These are phyloP conservation scores for Saccharomycopsis synnaedendra DNA, from an alignment of 805 yeast species.

Conservation along the genomic window DNA sequence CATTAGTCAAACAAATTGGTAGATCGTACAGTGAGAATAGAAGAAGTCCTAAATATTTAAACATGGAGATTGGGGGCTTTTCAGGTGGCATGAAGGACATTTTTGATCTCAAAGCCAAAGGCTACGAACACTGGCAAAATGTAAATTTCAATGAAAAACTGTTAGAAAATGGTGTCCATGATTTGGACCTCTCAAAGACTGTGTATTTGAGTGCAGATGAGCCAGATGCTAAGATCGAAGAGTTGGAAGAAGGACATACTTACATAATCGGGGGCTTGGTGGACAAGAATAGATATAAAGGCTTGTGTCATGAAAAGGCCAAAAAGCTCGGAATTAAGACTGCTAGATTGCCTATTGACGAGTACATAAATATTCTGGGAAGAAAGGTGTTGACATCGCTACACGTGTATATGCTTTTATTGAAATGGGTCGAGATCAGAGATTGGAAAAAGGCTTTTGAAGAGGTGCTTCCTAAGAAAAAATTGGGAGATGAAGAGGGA, in stretches of 20 bases:
- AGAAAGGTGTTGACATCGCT: conserved; percentile 86
- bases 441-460: conserved; percentile 88
- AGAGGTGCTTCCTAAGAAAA: conserved; percentile 76
- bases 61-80: conserved; percentile 53
- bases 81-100: conserved; percentile 53
- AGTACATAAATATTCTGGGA: conserved; percentile 72
- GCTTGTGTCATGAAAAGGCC: conserved; percentile 75
- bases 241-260: conserved; percentile 55
- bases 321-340: conserved; percentile 56
- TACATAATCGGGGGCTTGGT: conserved; percentile 94
- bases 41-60: conserved; percentile 43
- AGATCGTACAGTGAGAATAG: conserved; percentile 74
- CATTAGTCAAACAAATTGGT: conserved; percentile 71
- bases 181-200: conserved; percentile 23
- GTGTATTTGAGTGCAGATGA: conserved; percentile 86
- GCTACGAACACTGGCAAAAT: conserved; percentile 59
- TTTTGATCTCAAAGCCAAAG: conserved; percentile 49
- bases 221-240: conserved; percentile 45
- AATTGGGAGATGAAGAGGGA: conserved; percentile 21
- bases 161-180: conserved; percentile 23
- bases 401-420: conserved; percentile 83
- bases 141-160: conserved; percentile 37
- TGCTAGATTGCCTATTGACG: conserved; percentile 78
- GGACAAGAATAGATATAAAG: conserved; percentile 84
- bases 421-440: conserved; percentile 64